These are phyloP conservation scores for Ogataea kodamae DNA, from an alignment of 805 yeast genomes.

Conservation along the genomic window DNA sequence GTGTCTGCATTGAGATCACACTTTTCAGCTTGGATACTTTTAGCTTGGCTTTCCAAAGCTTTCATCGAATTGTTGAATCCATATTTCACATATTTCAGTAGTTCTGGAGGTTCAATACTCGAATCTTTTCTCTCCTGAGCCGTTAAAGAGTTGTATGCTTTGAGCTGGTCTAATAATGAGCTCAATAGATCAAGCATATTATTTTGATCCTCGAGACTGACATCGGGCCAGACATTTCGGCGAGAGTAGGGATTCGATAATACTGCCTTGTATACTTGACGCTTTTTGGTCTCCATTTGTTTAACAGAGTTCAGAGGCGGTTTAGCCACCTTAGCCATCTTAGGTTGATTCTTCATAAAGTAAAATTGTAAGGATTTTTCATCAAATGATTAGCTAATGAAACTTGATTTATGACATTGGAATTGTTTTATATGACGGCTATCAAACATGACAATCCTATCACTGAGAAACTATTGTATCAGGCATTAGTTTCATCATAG, in stretches of 20 bases:
- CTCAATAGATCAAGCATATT: conserved; percentile 30
- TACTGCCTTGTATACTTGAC: conserved; percentile 61
- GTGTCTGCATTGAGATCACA: conserved; percentile 22
- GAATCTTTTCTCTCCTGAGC: conserved; percentile 24
- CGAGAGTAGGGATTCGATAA: conserved; percentile 61
- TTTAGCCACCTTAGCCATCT: conserved; percentile 2
- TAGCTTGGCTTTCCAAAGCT: conserved; percentile 44
- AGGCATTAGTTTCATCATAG: too few species aligned
- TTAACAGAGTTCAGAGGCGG: conserved; percentile 27
- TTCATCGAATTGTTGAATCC: conserved; percentile 58
- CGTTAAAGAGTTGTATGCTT: conserved; percentile 20
- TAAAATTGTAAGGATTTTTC: conserved; percentile 3
- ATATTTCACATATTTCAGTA: conserved; percentile 29
- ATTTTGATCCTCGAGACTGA: conserved; percentile 32
- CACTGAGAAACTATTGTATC: too few species aligned
- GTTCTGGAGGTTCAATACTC: conserved; percentile 29
- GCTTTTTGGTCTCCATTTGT: conserved; percentile 45
- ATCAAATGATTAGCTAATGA: too few species aligned
- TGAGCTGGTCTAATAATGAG: conserved; percentile 13
- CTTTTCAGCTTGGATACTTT: conserved; percentile 16
- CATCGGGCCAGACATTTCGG: conserved; percentile 38
- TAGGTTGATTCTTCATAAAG: conserved; percentile 10
- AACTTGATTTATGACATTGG: too few species aligned
- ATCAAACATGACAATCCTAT: too few species aligned
- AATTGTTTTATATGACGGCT: too few species aligned